Conservation (phyloP, 2,329 filamentous ascomycete genomes). For the Colletotrichum nymphaeae region DNA sequence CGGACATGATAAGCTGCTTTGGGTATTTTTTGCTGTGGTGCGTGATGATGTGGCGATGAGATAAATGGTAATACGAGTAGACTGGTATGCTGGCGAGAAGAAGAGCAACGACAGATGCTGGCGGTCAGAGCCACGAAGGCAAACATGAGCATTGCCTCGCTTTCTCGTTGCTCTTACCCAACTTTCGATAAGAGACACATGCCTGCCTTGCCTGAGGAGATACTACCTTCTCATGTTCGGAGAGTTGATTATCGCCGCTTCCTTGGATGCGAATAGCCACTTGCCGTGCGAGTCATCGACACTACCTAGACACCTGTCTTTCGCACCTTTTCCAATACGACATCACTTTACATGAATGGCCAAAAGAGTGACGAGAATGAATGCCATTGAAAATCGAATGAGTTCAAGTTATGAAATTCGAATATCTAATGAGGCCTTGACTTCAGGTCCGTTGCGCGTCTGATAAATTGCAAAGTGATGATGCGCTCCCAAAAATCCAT, state of each 20-base stretch:
- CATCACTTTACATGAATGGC: not conserved
- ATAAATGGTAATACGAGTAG: not conserved
- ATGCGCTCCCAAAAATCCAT: too few species aligned
- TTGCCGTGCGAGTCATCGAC: not conserved
- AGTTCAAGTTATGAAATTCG: not conserved
- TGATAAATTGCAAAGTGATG: too few species aligned
- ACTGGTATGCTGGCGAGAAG: not conserved
- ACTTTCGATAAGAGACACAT: not conserved
- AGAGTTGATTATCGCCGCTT: not conserved
- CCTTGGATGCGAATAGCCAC: not conserved
- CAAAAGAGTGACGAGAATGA: not conserved
- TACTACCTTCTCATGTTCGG: not conserved
- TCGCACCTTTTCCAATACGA: not conserved
- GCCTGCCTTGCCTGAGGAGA: not conserved
- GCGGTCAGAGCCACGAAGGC: not conserved
- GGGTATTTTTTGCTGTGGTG: not conserved
- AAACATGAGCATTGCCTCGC: not conserved
- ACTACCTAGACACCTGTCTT: not conserved
- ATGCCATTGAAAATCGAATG: not conserved
- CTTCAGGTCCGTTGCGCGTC: not conserved
- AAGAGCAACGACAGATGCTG: not conserved
- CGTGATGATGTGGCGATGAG: not conserved
- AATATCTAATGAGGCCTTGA: not conserved
- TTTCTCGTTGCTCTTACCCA: not conserved
- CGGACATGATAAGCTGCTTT: not conserved